Evolutionary conservation across 495 filamentous ascomycete genomes (phyloP).

Genomic region (Cudoniella acicularis): DNA sequence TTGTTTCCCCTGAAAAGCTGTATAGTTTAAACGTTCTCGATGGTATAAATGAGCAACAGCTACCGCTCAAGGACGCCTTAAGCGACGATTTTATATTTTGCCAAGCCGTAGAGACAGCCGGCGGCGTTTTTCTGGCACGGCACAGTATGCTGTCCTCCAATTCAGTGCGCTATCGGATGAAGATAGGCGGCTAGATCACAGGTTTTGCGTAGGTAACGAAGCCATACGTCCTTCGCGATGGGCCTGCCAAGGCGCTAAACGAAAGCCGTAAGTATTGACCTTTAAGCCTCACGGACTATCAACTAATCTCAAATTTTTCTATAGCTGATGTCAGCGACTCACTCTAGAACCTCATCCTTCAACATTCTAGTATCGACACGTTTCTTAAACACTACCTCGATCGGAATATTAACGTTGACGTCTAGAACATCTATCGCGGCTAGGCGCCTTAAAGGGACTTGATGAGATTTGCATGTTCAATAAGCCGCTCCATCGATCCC

Average conservation of each 20-base stretch:
- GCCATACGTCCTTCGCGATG: conserved; percentile 26
- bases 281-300: conserved; percentile 2
- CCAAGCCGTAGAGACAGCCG: conserved; percentile 18
- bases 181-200: conserved; percentile 25
- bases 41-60: conserved; percentile 28
- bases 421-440: conserved; percentile 31
- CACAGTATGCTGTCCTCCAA: conserved; percentile 17
- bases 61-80: conserved; percentile 30
- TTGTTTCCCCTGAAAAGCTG: conserved; percentile 29
- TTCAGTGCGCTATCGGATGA: conserved; percentile 25
- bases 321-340: conserved; percentile 36
- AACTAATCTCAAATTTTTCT: conserved; percentile 6
- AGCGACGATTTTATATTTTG: conserved; percentile 24
- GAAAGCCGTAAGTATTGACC: conserved; percentile 23
- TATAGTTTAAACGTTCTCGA: conserved; percentile 30
- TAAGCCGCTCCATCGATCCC: conserved; percentile 37
- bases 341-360: conserved; percentile 37
- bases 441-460: conserved; percentile 29
- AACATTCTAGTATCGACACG: conserved; percentile 34
- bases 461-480: conserved; percentile 31
- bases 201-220: conserved; percentile 25
- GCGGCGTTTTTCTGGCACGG: conserved; percentile 18
- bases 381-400: conserved; percentile 36
- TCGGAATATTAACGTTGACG: conserved; percentile 32
- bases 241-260: conserved; percentile 26